Evolutionary conservation across 352 stramenopile species (phyloP).

Genomic region (Lagenidium sp.): DNA sequence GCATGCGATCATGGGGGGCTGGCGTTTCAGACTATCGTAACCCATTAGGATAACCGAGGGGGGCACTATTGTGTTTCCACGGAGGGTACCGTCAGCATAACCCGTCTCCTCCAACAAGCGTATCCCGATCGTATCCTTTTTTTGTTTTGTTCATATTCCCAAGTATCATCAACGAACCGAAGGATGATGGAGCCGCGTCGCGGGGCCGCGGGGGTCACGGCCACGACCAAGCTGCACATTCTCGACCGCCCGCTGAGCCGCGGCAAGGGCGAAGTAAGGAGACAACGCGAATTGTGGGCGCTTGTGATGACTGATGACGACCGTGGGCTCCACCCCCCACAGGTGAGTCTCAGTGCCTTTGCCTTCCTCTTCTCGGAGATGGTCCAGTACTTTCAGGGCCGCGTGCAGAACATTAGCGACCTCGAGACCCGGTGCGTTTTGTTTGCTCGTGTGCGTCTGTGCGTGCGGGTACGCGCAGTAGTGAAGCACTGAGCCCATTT

Average conservation of each 20-base stretch:
- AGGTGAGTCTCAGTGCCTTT: slow-evolving; percentile 93
- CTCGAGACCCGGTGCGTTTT: slow-evolving; percentile 84
- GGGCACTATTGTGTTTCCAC: too few species aligned
- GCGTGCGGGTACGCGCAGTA: background rate
- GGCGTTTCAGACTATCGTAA: too few species aligned
- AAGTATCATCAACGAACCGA: background rate
- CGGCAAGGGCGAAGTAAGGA: slow-evolving; percentile 64
- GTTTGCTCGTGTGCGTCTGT: too few species aligned
- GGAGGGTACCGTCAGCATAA: too few species aligned
- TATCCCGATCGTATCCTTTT: too few species aligned
- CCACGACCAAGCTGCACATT: slow-evolving; percentile 55
- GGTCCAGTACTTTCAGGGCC: slow-evolving; percentile 96
- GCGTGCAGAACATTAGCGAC: slow-evolving; percentile 94
- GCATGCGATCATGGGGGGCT: too few species aligned
- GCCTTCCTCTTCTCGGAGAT: slow-evolving; percentile 97
- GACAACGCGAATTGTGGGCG: too few species aligned
- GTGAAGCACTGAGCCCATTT: background rate
- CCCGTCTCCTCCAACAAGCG: too few species aligned
- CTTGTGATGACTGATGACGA: slow-evolving; percentile 2
- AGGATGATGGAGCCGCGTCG: slow-evolving; percentile 40
- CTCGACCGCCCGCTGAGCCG: slow-evolving; percentile 68
- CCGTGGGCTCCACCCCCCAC: background rate
- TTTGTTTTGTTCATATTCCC: background rate
- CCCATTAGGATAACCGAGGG: too few species aligned
- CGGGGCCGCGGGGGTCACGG: slow-evolving; percentile 30